phyloP scores from a whole-genome alignment of 208 protist species.

The Wallacemonas sp. region DNA sequence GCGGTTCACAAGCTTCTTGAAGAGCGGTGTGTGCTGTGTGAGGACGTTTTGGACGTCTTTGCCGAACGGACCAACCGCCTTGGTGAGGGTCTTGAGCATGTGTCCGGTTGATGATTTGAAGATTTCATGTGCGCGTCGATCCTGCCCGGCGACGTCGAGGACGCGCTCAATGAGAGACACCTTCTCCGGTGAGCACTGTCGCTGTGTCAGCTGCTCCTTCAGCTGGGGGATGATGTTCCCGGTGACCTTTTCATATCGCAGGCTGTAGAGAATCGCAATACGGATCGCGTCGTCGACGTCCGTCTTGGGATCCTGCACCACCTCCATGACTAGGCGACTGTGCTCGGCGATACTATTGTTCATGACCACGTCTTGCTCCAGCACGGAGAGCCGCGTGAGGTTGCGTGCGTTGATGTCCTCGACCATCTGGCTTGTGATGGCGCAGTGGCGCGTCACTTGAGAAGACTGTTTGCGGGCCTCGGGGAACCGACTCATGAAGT shows the following conservation, averaged over 20 bases:
- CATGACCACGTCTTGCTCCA: constrained; percentile 85
- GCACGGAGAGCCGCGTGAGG: constrained; percentile 74
- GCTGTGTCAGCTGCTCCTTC: constrained; percentile 58
- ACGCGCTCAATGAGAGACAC: constrained; percentile 73
- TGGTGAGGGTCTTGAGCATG: constrained; percentile 76
- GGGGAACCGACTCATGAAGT: constrained; percentile 87
- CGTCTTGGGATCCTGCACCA: constrained; percentile 81
- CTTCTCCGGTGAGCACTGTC: constrained; percentile 54
- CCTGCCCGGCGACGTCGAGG: constrained; percentile 61
- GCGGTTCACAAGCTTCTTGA: constrained; percentile 89
- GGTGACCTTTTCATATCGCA: constrained; percentile 72
- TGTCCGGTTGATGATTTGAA: constrained; percentile 69
- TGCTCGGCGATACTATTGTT: constrained; percentile 77
- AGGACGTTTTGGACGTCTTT: constrained; percentile 96
- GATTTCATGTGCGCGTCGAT: constrained; percentile 68
- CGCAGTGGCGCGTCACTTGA: constrained; percentile 81
- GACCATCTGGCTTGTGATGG: constrained; percentile 74
- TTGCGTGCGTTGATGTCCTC: constrained; percentile 80
- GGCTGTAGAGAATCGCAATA: constrained; percentile 74
- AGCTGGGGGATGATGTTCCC: constrained; percentile 68
- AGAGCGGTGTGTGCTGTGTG: constrained; percentile 95
- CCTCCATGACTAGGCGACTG: constrained; percentile 72
- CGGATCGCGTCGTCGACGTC: constrained; percentile 79
- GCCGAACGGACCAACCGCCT: constrained; percentile 76
- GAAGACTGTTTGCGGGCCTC: constrained; percentile 76